These are phyloP conservation scores for Kuraishia hungarica DNA, from an alignment of 805 yeast genomes.

Conservation along the genomic window DNA sequence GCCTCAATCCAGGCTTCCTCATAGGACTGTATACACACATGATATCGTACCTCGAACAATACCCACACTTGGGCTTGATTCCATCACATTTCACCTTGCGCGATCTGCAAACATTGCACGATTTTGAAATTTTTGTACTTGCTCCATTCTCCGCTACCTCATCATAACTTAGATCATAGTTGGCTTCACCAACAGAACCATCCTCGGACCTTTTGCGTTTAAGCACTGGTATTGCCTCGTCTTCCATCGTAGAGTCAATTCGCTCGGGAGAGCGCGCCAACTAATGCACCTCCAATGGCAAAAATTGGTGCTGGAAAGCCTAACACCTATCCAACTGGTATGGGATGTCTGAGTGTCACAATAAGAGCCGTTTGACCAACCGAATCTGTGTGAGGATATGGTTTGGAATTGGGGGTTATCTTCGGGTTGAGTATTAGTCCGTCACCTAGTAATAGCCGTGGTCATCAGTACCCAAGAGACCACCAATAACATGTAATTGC, in stretches of 20 bases:
- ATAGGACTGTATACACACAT: constrained; percentile 6
- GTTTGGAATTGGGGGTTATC: no score
- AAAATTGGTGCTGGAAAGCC: no score
- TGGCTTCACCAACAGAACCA: background rate
- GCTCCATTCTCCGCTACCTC: background rate
- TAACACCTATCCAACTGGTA: no score
- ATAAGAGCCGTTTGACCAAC: no score
- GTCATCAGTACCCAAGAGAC: no score
- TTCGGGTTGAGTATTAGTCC: no score
- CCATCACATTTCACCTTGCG: constrained; percentile 5
- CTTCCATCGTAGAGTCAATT: background rate
- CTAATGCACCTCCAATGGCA: no score
- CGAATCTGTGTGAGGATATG: no score
- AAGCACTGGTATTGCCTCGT: background rate
- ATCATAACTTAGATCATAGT: background rate
- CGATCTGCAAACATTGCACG: constrained; percentile 4
- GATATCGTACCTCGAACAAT: constrained; percentile 1
- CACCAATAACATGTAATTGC: no score
- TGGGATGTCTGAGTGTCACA: no score
- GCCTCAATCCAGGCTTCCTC: constrained; percentile 17
- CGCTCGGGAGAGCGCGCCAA: background rate
- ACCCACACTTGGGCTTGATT: constrained; percentile 2
- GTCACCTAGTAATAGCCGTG: no score
- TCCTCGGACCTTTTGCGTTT: background rate
- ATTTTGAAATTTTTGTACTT: background rate